Conservation (phyloP, 306 rosid genomes). For the Rosa rugosa region DNA sequence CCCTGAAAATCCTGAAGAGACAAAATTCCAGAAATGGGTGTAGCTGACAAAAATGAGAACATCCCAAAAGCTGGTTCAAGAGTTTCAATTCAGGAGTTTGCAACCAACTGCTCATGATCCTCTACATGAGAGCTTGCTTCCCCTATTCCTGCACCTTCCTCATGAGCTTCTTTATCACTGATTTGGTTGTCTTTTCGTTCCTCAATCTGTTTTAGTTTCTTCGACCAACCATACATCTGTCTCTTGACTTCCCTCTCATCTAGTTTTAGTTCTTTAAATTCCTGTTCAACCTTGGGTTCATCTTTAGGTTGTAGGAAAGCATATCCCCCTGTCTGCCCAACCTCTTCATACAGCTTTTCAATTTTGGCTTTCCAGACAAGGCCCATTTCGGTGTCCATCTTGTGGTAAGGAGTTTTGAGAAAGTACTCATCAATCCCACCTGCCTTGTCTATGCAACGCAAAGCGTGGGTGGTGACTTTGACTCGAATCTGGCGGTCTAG, state of each 20-base stretch:
- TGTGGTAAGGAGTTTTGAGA: conserved; percentile 85
- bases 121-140: conserved; percentile 34
- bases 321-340: conserved; percentile 58
- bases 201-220: conserved; percentile 44
- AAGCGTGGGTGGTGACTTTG: conserved; percentile 88
- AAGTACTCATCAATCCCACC: conserved; percentile 97
- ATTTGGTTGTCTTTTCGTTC: conserved; percentile 35
- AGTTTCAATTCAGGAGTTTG: conserved; percentile 27
- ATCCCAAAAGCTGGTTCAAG: conserved; percentile 3
- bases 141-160: conserved; percentile 1
- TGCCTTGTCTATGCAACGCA: conserved; percentile 88
- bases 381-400: conserved; percentile 91
- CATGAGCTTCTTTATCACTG: conserved; percentile 26
- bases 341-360: conserved; percentile 70
- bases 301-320: conserved; percentile 70
- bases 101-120: conserved; percentile 40
- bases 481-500: conserved; percentile 84
- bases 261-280: conserved; percentile 61
- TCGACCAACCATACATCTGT: conserved; percentile 42
- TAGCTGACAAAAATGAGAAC: conserved; percentile 33
- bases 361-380: conserved; percentile 89
- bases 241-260: conserved; percentile 65
- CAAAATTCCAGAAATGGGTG: conserved; percentile 34
- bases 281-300: conserved; percentile 64
- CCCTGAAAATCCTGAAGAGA: conserved; percentile 20